phyloP scores from a whole-genome alignment of 352 stramenopile genomes.

The Pythium aristosporum region DNA sequence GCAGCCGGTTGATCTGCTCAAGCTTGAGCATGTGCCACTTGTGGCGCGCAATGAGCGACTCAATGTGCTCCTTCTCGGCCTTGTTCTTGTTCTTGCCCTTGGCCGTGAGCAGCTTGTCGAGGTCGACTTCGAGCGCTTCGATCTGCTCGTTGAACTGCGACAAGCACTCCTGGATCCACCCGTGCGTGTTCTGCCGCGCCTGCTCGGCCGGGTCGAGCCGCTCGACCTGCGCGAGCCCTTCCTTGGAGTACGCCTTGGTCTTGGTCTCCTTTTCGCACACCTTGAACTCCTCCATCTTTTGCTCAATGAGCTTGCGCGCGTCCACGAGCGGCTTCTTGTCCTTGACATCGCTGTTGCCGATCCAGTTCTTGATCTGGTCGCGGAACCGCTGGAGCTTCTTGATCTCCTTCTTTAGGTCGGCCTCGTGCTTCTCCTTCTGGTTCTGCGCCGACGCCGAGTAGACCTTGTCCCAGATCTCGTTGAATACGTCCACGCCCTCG shows the following conservation, averaged over 20 bases:
- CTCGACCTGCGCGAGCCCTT: slow-evolving; percentile 94
- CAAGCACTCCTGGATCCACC: slow-evolving; percentile 83
- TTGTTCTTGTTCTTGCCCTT: slow-evolving; percentile 97
- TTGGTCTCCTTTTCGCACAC: slow-evolving; percentile 99
- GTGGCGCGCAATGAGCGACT: slow-evolving; percentile 90
- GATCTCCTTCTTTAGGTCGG: slow-evolving; percentile 99
- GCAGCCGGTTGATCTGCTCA: slow-evolving; percentile 96
- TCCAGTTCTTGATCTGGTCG: slow-evolving; percentile 99
- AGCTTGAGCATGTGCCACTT: slow-evolving; percentile 98
- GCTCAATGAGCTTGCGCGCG: slow-evolving; percentile 94
- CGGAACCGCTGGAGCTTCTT: slow-evolving; percentile 99
- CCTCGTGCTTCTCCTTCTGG: slow-evolving; percentile 99
- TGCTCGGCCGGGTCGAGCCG: slow-evolving; percentile 90
- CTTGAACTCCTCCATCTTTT: slow-evolving; percentile 99
- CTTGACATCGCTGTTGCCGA: slow-evolving; percentile 96
- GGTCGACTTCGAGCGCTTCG: slow-evolving; percentile 76
- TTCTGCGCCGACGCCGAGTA: slow-evolving; percentile 95
- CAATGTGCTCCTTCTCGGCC: slow-evolving; percentile 87
- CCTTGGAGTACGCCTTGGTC: slow-evolving; percentile 99
- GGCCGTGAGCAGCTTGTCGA: slow-evolving; percentile 73
- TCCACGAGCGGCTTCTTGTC: slow-evolving; percentile 93
- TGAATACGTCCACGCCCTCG: slow-evolving; percentile 98
- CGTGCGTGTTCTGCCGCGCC: slow-evolving; percentile 73
- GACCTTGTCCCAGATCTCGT: slow-evolving; percentile 99
- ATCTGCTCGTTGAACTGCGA: slow-evolving; percentile 90